Evolutionary conservation across 768 basidiomycete genomes (phyloP).

Genomic region (Rhodotorula kratochvilovae): DNA sequence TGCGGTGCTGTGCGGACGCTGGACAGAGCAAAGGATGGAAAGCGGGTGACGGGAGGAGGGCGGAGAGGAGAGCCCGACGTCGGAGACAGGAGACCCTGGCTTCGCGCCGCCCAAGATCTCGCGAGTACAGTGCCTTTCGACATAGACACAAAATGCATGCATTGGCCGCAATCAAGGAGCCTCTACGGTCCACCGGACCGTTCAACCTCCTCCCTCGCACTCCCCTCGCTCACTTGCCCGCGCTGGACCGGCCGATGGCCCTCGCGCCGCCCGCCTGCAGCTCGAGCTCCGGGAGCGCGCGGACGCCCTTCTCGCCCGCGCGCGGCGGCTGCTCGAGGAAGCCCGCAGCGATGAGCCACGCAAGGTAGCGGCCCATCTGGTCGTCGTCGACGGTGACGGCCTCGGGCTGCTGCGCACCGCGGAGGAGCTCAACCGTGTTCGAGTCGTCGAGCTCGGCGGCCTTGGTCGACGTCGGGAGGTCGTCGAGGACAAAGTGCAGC

Average conservation of each 20-base stretch:
- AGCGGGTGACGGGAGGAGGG: neutral
- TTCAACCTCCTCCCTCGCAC: neutral
- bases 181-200: no score
- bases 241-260: slow-evolving; percentile 26
- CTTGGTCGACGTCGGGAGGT: slow-evolving; percentile 93
- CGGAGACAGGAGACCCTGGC: no score
- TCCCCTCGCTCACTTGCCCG: neutral
- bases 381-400: slow-evolving; percentile 64
- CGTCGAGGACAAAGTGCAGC: slow-evolving; percentile 93
- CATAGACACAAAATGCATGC: no score
- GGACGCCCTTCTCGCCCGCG: slow-evolving; percentile 5
- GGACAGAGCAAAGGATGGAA: no score
- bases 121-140: no score
- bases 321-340: slow-evolving; percentile 64
- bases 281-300: slow-evolving; percentile 30
- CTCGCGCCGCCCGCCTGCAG: slow-evolving; percentile 20
- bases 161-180: no score
- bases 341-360: slow-evolving; percentile 81
- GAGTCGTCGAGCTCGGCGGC: slow-evolving; percentile 81
- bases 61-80: no score
- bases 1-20: neutral
- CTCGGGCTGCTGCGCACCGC: slow-evolving; percentile 49
- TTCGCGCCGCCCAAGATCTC: no score
- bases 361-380: slow-evolving; percentile 78
- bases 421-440: slow-evolving; percentile 68